Conservation (phyloP, 2,329 filamentous ascomycete species). For the Colletotrichum sublineola region DNA sequence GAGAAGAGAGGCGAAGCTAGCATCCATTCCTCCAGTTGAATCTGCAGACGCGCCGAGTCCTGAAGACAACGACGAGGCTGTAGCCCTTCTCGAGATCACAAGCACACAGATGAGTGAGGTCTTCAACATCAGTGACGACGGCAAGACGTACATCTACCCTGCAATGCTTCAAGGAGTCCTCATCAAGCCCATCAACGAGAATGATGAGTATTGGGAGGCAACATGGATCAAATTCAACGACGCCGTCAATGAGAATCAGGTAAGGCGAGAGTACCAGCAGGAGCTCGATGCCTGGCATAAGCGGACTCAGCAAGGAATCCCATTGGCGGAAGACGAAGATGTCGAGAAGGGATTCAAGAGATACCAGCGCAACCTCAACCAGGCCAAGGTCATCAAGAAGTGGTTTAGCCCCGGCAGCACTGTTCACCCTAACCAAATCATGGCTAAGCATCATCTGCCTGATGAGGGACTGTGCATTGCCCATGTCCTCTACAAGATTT, state of each 20-base stretch:
- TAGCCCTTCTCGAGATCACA: constrained; percentile 28
- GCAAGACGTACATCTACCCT: constrained; percentile 46
- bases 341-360: constrained; percentile 31
- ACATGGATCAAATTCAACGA: constrained; percentile 50
- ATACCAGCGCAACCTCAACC: constrained; percentile 45
- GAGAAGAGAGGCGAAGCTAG: constrained; percentile 18
- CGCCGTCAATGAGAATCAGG: constrained; percentile 46
- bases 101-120: constrained; percentile 34
- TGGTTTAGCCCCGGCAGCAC: constrained; percentile 49
- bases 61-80: constrained; percentile 24
- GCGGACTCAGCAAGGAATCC: not conserved
- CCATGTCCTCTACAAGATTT: constrained; percentile 53
- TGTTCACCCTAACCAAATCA: constrained; percentile 56
- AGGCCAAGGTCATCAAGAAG: constrained; percentile 52
- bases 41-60: constrained; percentile 21
- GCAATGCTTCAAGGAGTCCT: constrained; percentile 47
- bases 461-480: constrained; percentile 50
- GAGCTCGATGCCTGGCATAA: not conserved
- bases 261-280: constrained; percentile 22
- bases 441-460: constrained; percentile 51
- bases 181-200: constrained; percentile 48
- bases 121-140: constrained; percentile 44
- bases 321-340: not conserved
- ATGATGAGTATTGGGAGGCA: constrained; percentile 49
- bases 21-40: constrained; percentile 23